Evolutionary conservation across 108 stramenopile genomes (phyloP), one percentile per base, ranked within the genome.

Genomic region (Fragilariopsis cylindrus): DNA sequence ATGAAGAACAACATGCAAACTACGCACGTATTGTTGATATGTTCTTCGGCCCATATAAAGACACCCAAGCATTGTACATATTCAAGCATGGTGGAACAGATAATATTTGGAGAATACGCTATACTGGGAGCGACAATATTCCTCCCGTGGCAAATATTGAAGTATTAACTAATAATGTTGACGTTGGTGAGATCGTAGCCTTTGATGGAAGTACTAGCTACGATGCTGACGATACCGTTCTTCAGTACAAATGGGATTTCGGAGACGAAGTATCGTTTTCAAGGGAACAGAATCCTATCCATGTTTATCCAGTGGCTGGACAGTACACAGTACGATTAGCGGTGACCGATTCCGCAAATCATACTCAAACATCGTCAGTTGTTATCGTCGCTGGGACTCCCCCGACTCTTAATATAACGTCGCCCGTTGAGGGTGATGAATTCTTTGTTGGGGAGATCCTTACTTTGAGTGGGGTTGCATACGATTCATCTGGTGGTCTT

Each of bases 391-490:
- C 73, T n/a, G 76, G 73, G 15, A 67, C 43, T 12, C 58, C 66
- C 7, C 81, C 81, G 39, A 58, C 57, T 15, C 57, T 63, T 13
- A 30, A 45, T n/a, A 82, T 82, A 21, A 41, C 19, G 6, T 50
- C 21, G 16, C 74, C 74, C 11, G 5, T 50, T 2, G 60, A 70
- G 53, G 81, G 76, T 13, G 62, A 56, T 39, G 12, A 44, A 68
- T 82, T 82, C 44, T 50, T 67, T n/a, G 81, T 82, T 9, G 81
- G 81, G 39, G 81, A 82, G 30, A 21, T 77, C 12, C 57, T 82
- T 42, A 71, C 70, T 3, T 45, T 82, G 44, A 54, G 19, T 66
- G 81, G 76, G 3, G 64, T 48, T 7, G 81, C 76, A 2, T 15
- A 7, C 8, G 81, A 77, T 60, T 4, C 42, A 13, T 48, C 47